These are phyloP conservation scores for Kazachstania africana DNA, from an alignment of 805 yeast genomes.

Conservation along the genomic window DNA sequence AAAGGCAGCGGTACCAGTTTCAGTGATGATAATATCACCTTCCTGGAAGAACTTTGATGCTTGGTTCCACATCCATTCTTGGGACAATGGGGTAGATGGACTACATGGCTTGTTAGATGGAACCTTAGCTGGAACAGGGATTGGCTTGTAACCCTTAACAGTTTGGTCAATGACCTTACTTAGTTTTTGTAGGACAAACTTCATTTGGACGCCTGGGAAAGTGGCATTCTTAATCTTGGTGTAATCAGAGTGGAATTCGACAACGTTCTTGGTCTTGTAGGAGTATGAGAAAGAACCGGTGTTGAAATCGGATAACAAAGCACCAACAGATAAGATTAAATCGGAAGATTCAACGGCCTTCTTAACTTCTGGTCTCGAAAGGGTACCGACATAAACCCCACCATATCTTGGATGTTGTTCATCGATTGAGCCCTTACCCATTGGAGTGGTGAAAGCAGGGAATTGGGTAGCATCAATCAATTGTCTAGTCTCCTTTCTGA, in stretches of 20 bases:
- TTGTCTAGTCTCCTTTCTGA: constrained; percentile 42
- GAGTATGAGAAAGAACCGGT: constrained; percentile 75
- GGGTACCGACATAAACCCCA: constrained; percentile 77
- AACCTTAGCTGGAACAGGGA: constrained; percentile 42
- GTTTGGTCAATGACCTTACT: constrained; percentile 27
- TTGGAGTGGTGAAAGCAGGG: constrained; percentile 75
- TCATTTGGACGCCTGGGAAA: constrained; percentile 61
- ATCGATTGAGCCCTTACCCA: constrained; percentile 72
- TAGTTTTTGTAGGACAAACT: constrained; percentile 35
- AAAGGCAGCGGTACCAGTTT: no score
- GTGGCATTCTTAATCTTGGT: constrained; percentile 56
- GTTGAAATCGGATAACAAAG: constrained; percentile 73
- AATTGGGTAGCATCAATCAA: constrained; percentile 56
- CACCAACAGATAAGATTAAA: constrained; percentile 66
- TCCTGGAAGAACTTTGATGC: no score
- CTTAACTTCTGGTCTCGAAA: no score
- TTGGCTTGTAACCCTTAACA: constrained; percentile 34
- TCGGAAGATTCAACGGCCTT: constrained; percentile 62
- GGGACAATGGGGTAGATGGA: no score
- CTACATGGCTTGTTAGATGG: constrained; percentile 27
- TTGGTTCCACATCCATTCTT: no score
- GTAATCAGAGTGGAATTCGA: constrained; percentile 67
- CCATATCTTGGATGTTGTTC: constrained; percentile 61
- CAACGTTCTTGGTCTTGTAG: constrained; percentile 57
- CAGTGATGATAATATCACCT: no score